Evolutionary conservation across 2,329 filamentous ascomycete genomes (phyloP).

Genomic region (Aspergillus costaricaensis): DNA sequence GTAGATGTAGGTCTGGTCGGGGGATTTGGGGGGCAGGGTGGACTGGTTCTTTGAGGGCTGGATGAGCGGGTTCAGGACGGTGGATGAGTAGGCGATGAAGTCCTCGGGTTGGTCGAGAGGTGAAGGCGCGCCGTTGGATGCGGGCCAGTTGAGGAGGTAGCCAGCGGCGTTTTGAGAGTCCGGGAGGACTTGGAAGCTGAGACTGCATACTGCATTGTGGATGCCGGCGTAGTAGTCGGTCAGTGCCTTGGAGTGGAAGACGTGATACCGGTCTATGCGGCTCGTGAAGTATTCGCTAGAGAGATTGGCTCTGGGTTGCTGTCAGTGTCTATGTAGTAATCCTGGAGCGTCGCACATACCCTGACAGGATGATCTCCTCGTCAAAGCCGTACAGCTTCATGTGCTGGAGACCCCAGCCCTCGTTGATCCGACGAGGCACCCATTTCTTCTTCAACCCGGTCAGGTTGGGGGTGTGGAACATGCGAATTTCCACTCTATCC

Average conservation of each 20-base stretch:
- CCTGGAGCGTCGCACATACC: conserved; percentile 52
- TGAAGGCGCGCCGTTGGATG: conserved; percentile 70
- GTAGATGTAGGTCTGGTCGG: conserved; percentile 74
- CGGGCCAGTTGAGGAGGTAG: conserved; percentile 70
- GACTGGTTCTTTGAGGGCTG: conserved; percentile 47
- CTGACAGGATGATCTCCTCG: conserved; percentile 92
- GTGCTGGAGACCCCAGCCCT: conserved; percentile 97
- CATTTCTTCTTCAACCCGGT: conserved; percentile 81
- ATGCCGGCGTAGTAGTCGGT: conserved; percentile 80
- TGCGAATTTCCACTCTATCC: conserved; percentile 84
- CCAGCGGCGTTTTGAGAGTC: conserved; percentile 44
- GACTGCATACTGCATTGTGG: conserved; percentile 72
- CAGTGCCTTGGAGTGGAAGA: conserved; percentile 77
- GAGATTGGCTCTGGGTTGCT: conserved; percentile 68
- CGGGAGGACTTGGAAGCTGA: conserved; percentile 80
- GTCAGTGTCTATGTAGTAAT: not conserved
- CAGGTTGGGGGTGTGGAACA: conserved; percentile 97
- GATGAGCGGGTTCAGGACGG: conserved; percentile 67
- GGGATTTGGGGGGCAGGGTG: conserved; percentile 30
- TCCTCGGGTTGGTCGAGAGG: conserved; percentile 69
- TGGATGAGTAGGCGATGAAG: conserved; percentile 71
- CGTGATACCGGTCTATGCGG: conserved; percentile 89
- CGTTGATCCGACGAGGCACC: conserved; percentile 88
- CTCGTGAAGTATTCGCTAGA: conserved; percentile 96
- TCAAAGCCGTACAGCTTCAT: conserved; percentile 99